Evolutionary conservation across 2,329 filamentous ascomycete genomes (phyloP).

Genomic region (Triangularia verruculosa): DNA sequence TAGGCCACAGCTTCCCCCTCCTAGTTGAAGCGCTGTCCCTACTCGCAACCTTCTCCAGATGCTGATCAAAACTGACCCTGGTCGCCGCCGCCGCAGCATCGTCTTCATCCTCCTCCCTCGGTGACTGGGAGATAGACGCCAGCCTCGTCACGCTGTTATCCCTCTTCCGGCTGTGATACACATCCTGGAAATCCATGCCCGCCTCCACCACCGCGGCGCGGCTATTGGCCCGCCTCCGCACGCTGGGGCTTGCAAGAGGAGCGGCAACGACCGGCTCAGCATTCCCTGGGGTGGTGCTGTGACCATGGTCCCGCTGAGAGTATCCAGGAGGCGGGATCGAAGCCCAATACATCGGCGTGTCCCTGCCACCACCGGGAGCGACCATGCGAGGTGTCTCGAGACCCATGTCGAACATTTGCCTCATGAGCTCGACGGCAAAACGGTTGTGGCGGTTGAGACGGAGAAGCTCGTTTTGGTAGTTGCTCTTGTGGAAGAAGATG

Average conservation of each 20-base stretch:
- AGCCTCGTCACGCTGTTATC: constrained; percentile 19
- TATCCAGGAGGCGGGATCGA: constrained; percentile 29
- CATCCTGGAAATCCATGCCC: constrained; percentile 29
- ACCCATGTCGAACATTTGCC: constrained; percentile 75
- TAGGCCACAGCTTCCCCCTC: constrained; percentile 13
- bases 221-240: constrained; percentile 18
- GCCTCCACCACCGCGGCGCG: constrained; percentile 24
- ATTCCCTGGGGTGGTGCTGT: neutral
- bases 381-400: constrained; percentile 75
- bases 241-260: constrained; percentile 5
- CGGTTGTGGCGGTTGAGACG: constrained; percentile 89
- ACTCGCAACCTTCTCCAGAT: constrained; percentile 18
- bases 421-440: constrained; percentile 89
- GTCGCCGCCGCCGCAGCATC: neutral
- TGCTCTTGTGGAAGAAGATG: constrained; percentile 96
- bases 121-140: constrained; percentile 22
- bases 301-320: neutral
- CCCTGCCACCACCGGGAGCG: constrained; percentile 65
- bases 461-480: constrained; percentile 91
- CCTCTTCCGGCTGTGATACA: constrained; percentile 25
- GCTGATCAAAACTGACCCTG: constrained; percentile 7
- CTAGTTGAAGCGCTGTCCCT: constrained; percentile 16
- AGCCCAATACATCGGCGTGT: constrained; percentile 61
- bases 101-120: constrained; percentile 21
- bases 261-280: neutral